These are phyloP conservation scores for Tilletia caries DNA, from an alignment of 1,284 basidiomycete species.

Conservation along the genomic window DNA sequence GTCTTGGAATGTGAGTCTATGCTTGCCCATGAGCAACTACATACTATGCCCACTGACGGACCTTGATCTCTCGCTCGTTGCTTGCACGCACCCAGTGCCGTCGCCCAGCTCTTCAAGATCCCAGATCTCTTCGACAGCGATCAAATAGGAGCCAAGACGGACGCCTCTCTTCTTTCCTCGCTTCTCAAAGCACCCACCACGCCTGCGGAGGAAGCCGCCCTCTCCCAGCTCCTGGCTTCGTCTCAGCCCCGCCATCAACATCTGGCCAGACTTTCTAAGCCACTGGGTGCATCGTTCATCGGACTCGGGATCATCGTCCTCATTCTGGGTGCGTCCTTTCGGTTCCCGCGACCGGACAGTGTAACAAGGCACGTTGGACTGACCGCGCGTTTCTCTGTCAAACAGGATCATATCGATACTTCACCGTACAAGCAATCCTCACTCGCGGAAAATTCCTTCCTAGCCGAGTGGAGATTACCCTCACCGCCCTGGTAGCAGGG, in stretches of 20 bases:
- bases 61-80: no score
- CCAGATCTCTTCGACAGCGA: slow-evolving; percentile 25
- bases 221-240: neutral
- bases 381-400: neutral
- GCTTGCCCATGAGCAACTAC: neutral
- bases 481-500: slow-evolving; percentile 25
- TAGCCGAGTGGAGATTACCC: slow-evolving; percentile 33
- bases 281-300: slow-evolving; percentile 41
- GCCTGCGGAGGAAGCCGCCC: neutral
- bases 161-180: neutral
- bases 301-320: slow-evolving; percentile 38
- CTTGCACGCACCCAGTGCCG: slow-evolving; percentile 24
- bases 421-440: slow-evolving; percentile 34
- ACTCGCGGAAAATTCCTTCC: slow-evolving; percentile 37
- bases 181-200: neutral
- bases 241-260: neutral
- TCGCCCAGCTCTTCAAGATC: slow-evolving; percentile 49
- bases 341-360: no score
- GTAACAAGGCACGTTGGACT: no score
- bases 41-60: no score
- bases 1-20: slow-evolving; percentile 42
- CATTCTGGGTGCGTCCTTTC: slow-evolving; percentile 21
- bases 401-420: slow-evolving; percentile 34
- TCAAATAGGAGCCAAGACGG: neutral
- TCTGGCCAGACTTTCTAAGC: slow-evolving; percentile 30